Evolutionary conservation across 345 rosid species (phyloP), one percentile per base, ranked within the genome.

Genomic region (Atalantia buxifolia): DNA sequence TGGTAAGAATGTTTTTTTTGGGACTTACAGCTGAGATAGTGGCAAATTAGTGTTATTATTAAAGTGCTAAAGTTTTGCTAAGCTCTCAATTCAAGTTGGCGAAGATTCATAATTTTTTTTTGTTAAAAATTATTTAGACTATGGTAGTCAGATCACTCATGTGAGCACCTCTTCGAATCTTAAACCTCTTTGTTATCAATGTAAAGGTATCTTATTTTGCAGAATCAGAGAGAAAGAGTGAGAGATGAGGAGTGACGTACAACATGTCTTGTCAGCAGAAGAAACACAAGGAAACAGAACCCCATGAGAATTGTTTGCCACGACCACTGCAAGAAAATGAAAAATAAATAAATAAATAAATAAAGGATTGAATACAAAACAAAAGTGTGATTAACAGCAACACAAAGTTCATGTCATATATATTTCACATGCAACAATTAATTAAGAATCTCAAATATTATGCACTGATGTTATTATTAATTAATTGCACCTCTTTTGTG

Each of bases 261-360:
- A 36, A 92, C 79, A 85, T 91, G 93, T 83, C 99, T 88, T 31
- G 97, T 80, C 7, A 86, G 81, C 33, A 96, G 82, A 69, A 96
- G 92, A 81, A 90, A 72, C 82, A 84, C 86, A 14, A 96, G 90
- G 89, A 96, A 96, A 87, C 90, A 88, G 57, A 86, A 75, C 6
- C 98, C 99, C 98, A 93, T 91, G 63, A 96, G 80, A 75, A 91
- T 87, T 50, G 98, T 94, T 82, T 96, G 94, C 99, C 99, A 96
- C 73, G 98, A 91, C 97, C 98, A 94, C 99, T 96, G 91, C 90
- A 82, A 6, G 50, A 45, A 45, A 45, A 45, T 45, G 50, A 13
- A 45, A 31, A 75, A 33, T n/a, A 2, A 40, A 2, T 0, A 9
- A 40, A 42, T 9, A 40, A 40, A 42, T 2, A 42, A 42, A 45